Evolutionary conservation across 2,329 filamentous ascomycete species (phyloP), one percentile per base, ranked within the genome.

Genomic region (Gnomoniopsis smithogilvyi): DNA sequence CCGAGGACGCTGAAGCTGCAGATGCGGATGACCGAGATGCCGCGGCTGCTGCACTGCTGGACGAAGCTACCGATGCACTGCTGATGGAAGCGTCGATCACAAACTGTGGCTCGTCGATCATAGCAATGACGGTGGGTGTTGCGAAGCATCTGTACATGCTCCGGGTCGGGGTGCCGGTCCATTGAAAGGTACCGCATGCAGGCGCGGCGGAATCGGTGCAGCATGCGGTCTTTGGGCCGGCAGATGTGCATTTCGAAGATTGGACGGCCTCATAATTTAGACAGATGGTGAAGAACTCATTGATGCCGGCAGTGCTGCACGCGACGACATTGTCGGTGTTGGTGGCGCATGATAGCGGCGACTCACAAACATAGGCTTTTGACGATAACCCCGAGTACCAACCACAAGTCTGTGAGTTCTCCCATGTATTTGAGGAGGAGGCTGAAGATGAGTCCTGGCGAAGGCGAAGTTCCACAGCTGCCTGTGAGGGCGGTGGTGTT

Each of bases 121-220:
- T 67, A 11, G 69, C 67, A 33, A 73, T 51, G 33, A 73, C 59
- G 0, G 67, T 66, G 1, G 68, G 59, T 0, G 58, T 59, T 12
- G 64, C 59, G 56, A 69, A 67, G 61, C 74, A 77, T 15, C 70
- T 67, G 60, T 70, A 74, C 73, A 75, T 74, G 56, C 67, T 72
- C 21, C 69, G 68, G 3, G 64, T 54, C 0, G 73, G 68, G 1
- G 63, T 19, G 45, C 70, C 72, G 0, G 70, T 69, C 73, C 74
- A 77, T 50, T 75, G 54, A 56, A 71, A 74, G 0, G 72, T 76
- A 3, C 69, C 70, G 63, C 74, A 77, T 12, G 69, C 70, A 1
- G 30, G 49, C 36, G 17, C 22, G 43, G 33, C 33, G 36, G 38
- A 36, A 17, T 68, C 70, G 64, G 66, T 73, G 70, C 74, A 77